Percentiles rank a stretch among this genome's conserved stretches.
Evolutionary conservation across 2,329 filamentous ascomycete genomes (phyloP).

Genomic region (Ophiocordyceps australis): DNA sequence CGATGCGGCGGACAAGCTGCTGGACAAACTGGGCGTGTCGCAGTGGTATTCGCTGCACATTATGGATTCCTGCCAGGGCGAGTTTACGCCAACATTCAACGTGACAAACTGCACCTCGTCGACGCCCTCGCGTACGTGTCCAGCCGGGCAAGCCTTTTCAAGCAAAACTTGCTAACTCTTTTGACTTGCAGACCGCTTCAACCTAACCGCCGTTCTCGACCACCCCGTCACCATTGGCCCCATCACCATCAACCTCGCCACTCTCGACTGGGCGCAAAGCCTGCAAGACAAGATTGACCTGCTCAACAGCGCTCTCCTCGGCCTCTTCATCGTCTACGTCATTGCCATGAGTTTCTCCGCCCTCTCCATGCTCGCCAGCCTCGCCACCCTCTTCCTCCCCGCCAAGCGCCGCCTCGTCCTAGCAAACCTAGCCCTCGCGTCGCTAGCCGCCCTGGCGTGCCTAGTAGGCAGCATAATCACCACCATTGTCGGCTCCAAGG

Average conservation of each 20-base stretch:
- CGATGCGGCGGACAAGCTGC: slow-evolving; percentile 19
- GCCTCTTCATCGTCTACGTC: slow-evolving; percentile 28
- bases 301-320: slow-evolving; percentile 29
- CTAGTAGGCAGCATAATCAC: slow-evolving; percentile 22
- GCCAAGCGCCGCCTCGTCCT: slow-evolving; percentile 9
- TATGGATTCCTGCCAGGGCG: slow-evolving; percentile 26
- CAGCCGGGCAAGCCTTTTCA: too few relatives aligned
- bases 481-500: slow-evolving; percentile 21
- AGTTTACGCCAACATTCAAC: slow-evolving; percentile 26
- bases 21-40: slow-evolving; percentile 23
- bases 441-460: slow-evolving; percentile 17
- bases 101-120: slow-evolving; percentile 24
- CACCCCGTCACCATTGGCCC: slow-evolving; percentile 25
- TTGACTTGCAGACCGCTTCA: slow-evolving; percentile 17
- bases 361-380: slow-evolving; percentile 20
- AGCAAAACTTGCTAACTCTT: not conserved
- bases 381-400: slow-evolving; percentile 16
- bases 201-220: slow-evolving; percentile 27
- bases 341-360: slow-evolving; percentile 22
- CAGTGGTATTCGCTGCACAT: slow-evolving; percentile 34
- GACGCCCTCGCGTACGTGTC: slow-evolving; percentile 17
- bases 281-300: slow-evolving; percentile 27
- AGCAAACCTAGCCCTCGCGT: slow-evolving; percentile 17
- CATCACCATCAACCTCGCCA: slow-evolving; percentile 22
- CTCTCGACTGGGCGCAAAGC: slow-evolving; percentile 23